Conservation (phyloP, 2,329 filamentous ascomycete genomes). For the Cladophialophora yegresii region DNA sequence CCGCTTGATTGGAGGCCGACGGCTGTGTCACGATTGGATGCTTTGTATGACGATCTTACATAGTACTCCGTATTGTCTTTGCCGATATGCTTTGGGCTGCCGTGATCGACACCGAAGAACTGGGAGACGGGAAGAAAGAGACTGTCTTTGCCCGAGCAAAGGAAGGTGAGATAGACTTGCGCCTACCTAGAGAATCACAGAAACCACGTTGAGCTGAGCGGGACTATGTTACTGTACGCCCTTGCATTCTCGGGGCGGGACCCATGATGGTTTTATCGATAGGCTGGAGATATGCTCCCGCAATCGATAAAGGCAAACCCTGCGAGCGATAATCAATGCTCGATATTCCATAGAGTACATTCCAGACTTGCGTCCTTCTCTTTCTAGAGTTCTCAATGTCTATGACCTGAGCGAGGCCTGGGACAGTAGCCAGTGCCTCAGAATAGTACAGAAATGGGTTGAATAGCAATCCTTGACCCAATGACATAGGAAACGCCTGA, state of each 20-base stretch:
- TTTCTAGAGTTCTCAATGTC: slow-evolving; percentile 22
- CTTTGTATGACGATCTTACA: slow-evolving; percentile 18
- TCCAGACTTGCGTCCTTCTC: slow-evolving; percentile 31
- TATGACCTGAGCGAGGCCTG: slow-evolving; percentile 23
- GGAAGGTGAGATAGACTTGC: background rate
- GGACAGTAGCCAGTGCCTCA: slow-evolving; percentile 25
- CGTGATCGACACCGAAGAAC: slow-evolving; percentile 8
- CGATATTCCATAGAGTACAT: slow-evolving; percentile 11
- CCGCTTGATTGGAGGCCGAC: slow-evolving; percentile 25
- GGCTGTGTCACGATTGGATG: slow-evolving; percentile 29
- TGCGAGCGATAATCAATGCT: slow-evolving; percentile 6
- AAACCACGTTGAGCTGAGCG: background rate
- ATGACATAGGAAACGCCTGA: slow-evolving; percentile 20
- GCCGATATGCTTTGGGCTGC: slow-evolving; percentile 14
- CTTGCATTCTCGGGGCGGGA: background rate
- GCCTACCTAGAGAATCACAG: background rate
- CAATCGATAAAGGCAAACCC: slow-evolving; percentile 23
- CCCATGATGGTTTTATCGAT: slow-evolving; percentile 23
- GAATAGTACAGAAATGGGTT: slow-evolving; percentile 14
- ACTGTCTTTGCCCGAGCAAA: background rate
- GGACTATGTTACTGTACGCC: background rate
- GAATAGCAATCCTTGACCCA: slow-evolving; percentile 9
- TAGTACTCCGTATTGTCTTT: background rate
- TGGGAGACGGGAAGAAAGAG: slow-evolving; percentile 3
- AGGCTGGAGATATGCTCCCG: slow-evolving; percentile 25